These are phyloP conservation scores for Fusarium sp. DNA, from an alignment of 2,329 filamentous ascomycete genomes.

Conservation along the genomic window DNA sequence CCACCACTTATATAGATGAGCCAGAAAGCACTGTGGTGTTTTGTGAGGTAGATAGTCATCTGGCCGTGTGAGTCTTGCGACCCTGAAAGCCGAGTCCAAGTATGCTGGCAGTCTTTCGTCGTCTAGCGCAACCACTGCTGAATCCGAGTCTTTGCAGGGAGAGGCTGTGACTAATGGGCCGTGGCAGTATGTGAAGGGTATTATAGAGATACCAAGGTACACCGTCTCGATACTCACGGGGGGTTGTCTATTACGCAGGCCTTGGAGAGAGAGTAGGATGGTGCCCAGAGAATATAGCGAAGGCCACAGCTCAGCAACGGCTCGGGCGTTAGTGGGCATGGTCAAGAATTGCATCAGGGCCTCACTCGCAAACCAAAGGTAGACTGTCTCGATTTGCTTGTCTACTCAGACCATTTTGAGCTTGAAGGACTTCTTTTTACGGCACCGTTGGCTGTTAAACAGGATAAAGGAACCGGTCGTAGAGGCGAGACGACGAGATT, in stretches of 20 bases:
- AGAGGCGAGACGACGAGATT: background rate
- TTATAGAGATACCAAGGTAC: background rate
- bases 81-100: conserved; percentile 1
- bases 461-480: background rate
- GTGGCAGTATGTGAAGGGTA: background rate
- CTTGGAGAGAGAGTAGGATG: background rate
- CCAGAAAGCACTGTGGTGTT: background rate
- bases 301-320: background rate
- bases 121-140: conserved; percentile 3
- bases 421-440: no score
- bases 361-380: background rate
- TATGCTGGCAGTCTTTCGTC: conserved; percentile 8
- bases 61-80: background rate
- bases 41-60: background rate
- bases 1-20: background rate
- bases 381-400: background rate
- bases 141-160: conserved; percentile 1
- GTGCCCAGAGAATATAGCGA: background rate
- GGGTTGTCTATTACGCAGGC: background rate
- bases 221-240: background rate
- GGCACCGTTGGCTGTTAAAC: background rate
- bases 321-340: background rate
- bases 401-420: background rate
- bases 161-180: background rate
- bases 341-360: background rate